These are phyloP conservation scores for Telfairia occidentalis DNA, from an alignment of 331 rosid genomes.

Conservation along the genomic window DNA sequence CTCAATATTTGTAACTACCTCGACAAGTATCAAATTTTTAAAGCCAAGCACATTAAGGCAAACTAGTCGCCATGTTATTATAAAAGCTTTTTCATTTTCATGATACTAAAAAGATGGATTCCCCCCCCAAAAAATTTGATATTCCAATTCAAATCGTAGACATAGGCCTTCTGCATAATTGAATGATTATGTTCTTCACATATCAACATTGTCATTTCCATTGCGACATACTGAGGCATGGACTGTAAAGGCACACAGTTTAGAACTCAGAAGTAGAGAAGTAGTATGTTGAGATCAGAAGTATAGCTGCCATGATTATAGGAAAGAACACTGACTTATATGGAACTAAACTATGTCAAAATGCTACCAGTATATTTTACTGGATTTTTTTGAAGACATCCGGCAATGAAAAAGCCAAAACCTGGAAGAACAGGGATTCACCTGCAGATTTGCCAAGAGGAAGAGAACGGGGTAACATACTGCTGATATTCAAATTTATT, in stretches of 20 bases:
- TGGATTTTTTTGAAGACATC: not conserved
- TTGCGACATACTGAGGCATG: not conserved
- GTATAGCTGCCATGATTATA: not conserved
- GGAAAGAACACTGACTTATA: not conserved
- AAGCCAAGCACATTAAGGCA: not conserved
- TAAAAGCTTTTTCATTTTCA: not conserved
- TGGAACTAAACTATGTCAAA: not conserved
- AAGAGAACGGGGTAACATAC: slow-evolving; percentile 23
- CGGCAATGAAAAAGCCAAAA: not conserved
- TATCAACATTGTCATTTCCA: not conserved
- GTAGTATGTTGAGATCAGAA: not conserved
- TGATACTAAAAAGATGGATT: not conserved
- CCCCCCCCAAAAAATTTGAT: not conserved
- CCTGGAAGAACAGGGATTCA: slow-evolving; percentile 14
- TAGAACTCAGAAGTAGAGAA: not conserved
- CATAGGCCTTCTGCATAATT: not conserved
- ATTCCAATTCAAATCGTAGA: not conserved
- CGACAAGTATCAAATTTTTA: not conserved
- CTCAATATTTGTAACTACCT: not conserved
- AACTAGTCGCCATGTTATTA: not conserved
- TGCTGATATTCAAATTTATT: slow-evolving; percentile 21
- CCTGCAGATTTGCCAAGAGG: slow-evolving; percentile 38
- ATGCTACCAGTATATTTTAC: not conserved
- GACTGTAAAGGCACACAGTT: not conserved
- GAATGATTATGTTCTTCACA: not conserved